A percentile compares a stretch with the other conserved stretches of the same genome.
Conservation (phyloP, 345 rosid genomes). For the Kandelia obovata region DNA sequence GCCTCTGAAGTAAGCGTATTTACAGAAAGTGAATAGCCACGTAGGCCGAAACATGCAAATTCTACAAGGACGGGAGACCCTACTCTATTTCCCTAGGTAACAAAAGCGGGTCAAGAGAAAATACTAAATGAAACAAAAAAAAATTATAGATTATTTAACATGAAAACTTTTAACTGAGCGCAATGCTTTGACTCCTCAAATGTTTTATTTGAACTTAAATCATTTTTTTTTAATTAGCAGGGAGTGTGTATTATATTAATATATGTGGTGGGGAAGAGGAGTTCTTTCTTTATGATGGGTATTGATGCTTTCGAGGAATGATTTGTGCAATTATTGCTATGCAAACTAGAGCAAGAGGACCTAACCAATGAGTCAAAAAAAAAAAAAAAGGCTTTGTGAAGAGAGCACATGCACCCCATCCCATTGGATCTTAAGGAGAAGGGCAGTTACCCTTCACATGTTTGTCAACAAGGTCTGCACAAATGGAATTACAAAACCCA, state of each 20-base stretch:
- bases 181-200: constrained; percentile 7
- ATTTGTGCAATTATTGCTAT: constrained; percentile 32
- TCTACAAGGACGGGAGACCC: constrained; percentile 26
- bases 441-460: constrained; percentile 56
- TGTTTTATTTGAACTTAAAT: constrained; percentile 3
- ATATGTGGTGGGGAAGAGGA: constrained; percentile 13
- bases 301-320: constrained; percentile 23
- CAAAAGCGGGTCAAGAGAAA: constrained; percentile 14
- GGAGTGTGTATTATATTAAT: not conserved
- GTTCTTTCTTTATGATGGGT: constrained; percentile 9
- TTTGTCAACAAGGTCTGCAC: constrained; percentile 45
- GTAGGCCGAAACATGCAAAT: constrained; percentile 36
- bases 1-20: constrained; percentile 17
- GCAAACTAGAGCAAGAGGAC: constrained; percentile 20
- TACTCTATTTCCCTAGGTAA: constrained; percentile 10
- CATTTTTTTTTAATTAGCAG: constrained; percentile 7
- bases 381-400: constrained; percentile 8
- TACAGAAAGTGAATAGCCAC: constrained; percentile 21
- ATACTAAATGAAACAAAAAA: constrained; percentile 1
- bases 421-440: constrained; percentile 35
- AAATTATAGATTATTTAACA: not conserved
- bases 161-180: constrained; percentile 9
- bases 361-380: constrained; percentile 22
- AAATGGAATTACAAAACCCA: constrained; percentile 35
- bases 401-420: constrained; percentile 52